Evolutionary conservation across 1,139 yeast genomes (phyloP).

Genomic region (Blastobotrys elegans): DNA sequence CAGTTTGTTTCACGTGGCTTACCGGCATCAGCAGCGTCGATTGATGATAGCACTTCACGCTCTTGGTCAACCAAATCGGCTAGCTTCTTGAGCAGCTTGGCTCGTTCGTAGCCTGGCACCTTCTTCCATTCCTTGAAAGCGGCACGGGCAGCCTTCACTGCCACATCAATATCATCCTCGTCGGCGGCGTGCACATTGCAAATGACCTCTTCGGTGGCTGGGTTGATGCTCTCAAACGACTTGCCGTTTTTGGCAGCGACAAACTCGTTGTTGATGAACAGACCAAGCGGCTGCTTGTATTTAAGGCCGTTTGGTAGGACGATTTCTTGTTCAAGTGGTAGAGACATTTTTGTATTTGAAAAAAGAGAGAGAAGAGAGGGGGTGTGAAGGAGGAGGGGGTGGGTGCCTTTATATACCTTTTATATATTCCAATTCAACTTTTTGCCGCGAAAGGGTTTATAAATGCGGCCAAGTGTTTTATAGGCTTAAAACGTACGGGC

Average conservation of each 20-base stretch:
- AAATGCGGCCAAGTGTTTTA: neutral
- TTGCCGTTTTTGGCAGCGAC: slow-evolving; percentile 58
- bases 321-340: slow-evolving; percentile 29
- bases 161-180: slow-evolving; percentile 51
- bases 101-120: slow-evolving; percentile 43
- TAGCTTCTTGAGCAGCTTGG: slow-evolving; percentile 42
- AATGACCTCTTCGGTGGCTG: slow-evolving; percentile 48
- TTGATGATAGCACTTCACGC: slow-evolving; percentile 45
- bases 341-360: slow-evolving; percentile 8
- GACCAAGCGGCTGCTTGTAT: slow-evolving; percentile 68
- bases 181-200: slow-evolving; percentile 51
- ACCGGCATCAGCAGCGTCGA: slow-evolving; percentile 60
- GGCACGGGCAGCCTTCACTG: slow-evolving; percentile 53
- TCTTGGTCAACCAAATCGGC: slow-evolving; percentile 52
- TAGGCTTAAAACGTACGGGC: no score
- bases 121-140: slow-evolving; percentile 51
- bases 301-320: slow-evolving; percentile 54
- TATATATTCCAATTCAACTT: no score
- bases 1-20: slow-evolving; percentile 43
- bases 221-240: slow-evolving; percentile 39
- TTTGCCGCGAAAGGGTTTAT: no score
- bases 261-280: slow-evolving; percentile 79
- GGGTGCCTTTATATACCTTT: no score
- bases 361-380: slow-evolving; percentile 3
- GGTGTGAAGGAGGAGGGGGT: no score